Conservation (phyloP, 1,284 basidiomycete genomes). For the Exobasidium cylindrosporum region DNA sequence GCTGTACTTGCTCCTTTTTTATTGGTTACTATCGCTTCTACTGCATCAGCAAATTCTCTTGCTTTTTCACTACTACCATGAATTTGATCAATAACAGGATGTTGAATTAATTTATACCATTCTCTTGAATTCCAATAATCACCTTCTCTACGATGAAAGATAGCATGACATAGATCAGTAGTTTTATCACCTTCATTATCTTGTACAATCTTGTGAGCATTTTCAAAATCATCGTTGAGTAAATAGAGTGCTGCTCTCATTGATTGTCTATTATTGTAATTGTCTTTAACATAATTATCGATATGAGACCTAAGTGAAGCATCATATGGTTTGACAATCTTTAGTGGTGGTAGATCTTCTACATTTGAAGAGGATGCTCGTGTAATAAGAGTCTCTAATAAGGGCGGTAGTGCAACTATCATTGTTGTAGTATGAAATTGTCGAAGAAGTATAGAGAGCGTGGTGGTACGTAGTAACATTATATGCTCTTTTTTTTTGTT, state of each 20-base stretch:
- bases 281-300: background rate
- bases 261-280: background rate
- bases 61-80: slow-evolving; percentile 21
- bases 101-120: slow-evolving; percentile 32
- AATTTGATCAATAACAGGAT: slow-evolving; percentile 17
- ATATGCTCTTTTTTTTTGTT: too few relatives aligned
- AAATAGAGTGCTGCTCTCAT: slow-evolving; percentile 27
- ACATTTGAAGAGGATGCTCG: background rate
- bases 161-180: slow-evolving; percentile 33
- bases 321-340: slow-evolving; percentile 21
- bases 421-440: background rate
- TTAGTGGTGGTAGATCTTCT: slow-evolving; percentile 22
- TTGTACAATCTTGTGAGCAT: slow-evolving; percentile 32
- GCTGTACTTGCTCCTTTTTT: slow-evolving; percentile 25
- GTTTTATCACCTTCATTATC: slow-evolving; percentile 26
- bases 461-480: too few relatives aligned
- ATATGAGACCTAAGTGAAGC: slow-evolving; percentile 17
- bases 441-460: too few relatives aligned
- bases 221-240: slow-evolving; percentile 35
- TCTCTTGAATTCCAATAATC: slow-evolving; percentile 44
- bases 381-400: background rate
- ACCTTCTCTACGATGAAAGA: slow-evolving; percentile 33
- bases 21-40: slow-evolving; percentile 21
- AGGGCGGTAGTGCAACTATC: background rate
- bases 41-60: slow-evolving; percentile 31